Evolutionary conservation across 2,329 filamentous ascomycete genomes (phyloP), one percentile per base, ranked within the genome.

Genomic region (Venturia aucupariae): DNA sequence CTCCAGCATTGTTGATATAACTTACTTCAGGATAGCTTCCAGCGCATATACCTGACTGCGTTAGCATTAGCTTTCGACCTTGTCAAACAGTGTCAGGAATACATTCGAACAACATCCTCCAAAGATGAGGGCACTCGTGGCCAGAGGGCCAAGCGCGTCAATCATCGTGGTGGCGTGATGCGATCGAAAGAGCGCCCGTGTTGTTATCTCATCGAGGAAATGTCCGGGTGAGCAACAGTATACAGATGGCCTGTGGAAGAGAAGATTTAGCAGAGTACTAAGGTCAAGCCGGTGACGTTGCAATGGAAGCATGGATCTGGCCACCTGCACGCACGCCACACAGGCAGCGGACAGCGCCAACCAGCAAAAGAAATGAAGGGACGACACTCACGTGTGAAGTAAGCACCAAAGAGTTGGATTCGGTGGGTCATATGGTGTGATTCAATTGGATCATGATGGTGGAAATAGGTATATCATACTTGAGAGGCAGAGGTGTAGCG

Each of bases 91-190:
- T 38, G 51, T 57, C 51, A 57, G n/a, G 77, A 86, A 76, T 79
- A 92, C 92, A 82, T 96, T 96, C 42, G 90, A 91, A 78, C 92
- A 96, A 74, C 92, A 96, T 38, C 94, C 94, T 62, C 94, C 94
- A 75, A 99, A 97, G 66, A 99, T 97, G 68, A 97, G 83, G 62
- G 82, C 82, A 65, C 93, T 82, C 83, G 95, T 95, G 65, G 75
- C 75, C 54, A 71, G 46, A 3, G 70, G 65, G 11, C 73, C 70
- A 44, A 77, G 70, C 24, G 59, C 61, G 24, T 75, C 70, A 15
- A 73, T 63, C 67, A 68, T 68, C 38, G 48, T 64, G 61, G 17
- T 8, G 32, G 32, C 48, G 27, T 22, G 51, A 32, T 57, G 51
- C 4, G 30, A 35, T 35, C 51, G 30, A 57, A 46, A 24, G 59